These are phyloP conservation scores for Suillus tomentosus DNA, from an alignment of 768 basidiomycete species.

Conservation along the genomic window DNA sequence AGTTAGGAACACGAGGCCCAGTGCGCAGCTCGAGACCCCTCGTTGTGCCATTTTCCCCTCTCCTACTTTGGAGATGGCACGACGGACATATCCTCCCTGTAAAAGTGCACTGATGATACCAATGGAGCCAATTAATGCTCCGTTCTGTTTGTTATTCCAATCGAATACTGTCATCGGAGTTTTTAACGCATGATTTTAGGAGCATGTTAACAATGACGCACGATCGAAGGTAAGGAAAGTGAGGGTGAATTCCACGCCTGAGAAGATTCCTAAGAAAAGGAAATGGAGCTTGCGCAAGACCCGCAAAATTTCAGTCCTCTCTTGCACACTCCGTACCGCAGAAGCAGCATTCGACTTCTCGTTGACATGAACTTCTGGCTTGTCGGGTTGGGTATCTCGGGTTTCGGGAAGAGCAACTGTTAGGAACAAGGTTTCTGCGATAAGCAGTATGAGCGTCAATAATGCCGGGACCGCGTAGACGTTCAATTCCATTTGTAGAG, in stretches of 20 bases:
- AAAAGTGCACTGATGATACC: slow-evolving; percentile 88
- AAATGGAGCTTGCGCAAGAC: slow-evolving; percentile 73
- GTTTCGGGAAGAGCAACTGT: slow-evolving; percentile 83
- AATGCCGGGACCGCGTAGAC: slow-evolving; percentile 90
- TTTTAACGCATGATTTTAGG: background rate
- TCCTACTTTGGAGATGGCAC: slow-evolving; percentile 70
- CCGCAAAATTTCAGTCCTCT: slow-evolving; percentile 59
- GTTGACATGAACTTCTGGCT: slow-evolving; percentile 19
- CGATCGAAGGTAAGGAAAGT: slow-evolving; percentile 93
- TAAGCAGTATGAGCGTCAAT: slow-evolving; percentile 76
- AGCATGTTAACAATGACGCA: slow-evolving; percentile 39
- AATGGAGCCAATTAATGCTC: slow-evolving; percentile 80
- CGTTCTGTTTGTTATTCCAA: slow-evolving; percentile 89
- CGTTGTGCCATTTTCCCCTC: slow-evolving; percentile 83
- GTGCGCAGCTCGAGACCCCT: slow-evolving; percentile 73
- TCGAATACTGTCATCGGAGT: slow-evolving; percentile 64
- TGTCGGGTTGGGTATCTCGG: slow-evolving; percentile 43
- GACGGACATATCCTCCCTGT: slow-evolving; percentile 94
- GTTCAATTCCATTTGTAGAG: slow-evolving; percentile 70
- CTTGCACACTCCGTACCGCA: slow-evolving; percentile 33
- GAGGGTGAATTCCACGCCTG: slow-evolving; percentile 94
- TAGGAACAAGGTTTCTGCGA: slow-evolving; percentile 81
- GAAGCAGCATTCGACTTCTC: slow-evolving; percentile 18
- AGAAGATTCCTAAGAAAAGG: slow-evolving; percentile 86
- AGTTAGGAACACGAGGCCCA: slow-evolving; percentile 72